phyloP scores from a whole-genome alignment of 73 alveolate genomes.

The Paramecium sexaurelia region DNA sequence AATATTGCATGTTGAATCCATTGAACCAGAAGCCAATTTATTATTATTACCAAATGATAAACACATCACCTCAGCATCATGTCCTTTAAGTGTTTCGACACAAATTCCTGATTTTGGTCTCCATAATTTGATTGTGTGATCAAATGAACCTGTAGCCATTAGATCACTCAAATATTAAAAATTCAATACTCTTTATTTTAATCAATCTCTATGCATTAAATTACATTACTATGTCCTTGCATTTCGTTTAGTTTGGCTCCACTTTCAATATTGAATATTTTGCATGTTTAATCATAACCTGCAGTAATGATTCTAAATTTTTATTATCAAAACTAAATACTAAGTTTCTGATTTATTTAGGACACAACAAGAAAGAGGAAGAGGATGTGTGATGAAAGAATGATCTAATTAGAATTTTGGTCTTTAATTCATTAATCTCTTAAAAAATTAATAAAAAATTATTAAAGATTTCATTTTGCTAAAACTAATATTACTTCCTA shows the following conservation, averaged over 20 bases:
- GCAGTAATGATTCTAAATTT: background rate
- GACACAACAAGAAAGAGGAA: background rate
- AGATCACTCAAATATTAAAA: background rate
- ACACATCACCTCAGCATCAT: background rate
- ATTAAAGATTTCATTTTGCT: background rate
- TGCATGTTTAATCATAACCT: background rate
- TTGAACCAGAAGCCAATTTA: background rate
- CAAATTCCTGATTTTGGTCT: conserved; percentile 28
- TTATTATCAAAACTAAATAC: background rate
- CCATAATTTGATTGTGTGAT: conserved; percentile 4
- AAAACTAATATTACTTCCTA: background rate
- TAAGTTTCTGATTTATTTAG: background rate
- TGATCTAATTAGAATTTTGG: background rate
- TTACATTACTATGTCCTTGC: background rate
- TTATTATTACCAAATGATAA: background rate
- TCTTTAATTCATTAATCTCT: conserved; percentile 11
- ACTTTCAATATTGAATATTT: background rate
- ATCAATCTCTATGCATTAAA: background rate
- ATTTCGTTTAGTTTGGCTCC: background rate
- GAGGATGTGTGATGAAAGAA: background rate
- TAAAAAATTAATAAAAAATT: too few relatives aligned
- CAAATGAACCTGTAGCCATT: conserved; percentile 34
- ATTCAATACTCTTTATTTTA: background rate
- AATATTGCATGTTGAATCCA: background rate
- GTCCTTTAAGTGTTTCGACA: conserved; percentile 27